Conservation (phyloP, 208 protist genomes). For the Trypanosoma brucei region DNA sequence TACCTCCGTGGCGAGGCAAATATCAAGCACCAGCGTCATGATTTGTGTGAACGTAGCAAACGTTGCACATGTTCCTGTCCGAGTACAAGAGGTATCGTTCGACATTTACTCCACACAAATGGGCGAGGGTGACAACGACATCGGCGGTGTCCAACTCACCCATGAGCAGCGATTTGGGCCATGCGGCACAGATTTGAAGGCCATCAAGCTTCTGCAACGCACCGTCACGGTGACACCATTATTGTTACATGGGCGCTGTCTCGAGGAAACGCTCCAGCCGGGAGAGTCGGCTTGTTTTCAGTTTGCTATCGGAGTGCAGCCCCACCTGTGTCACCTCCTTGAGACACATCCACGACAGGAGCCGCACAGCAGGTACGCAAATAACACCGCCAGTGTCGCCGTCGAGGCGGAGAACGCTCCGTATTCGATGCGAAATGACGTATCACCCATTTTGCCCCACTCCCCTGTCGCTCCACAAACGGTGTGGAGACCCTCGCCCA, state of each 20-base stretch:
- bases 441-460: too few relatives aligned
- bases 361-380: background rate
- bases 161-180: slow-evolving; percentile 44
- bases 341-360: slow-evolving; percentile 24
- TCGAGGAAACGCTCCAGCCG: slow-evolving; percentile 49
- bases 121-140: slow-evolving; percentile 16
- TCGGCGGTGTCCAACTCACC: slow-evolving; percentile 21
- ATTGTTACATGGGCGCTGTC: slow-evolving; percentile 36
- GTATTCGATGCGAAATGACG: too few relatives aligned
- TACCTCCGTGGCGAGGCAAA: slow-evolving; percentile 38
- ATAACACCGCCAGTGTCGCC: background rate
- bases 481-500: background rate
- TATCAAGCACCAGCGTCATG: slow-evolving; percentile 49
- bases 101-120: slow-evolving; percentile 64
- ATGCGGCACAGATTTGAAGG: slow-evolving; percentile 36
- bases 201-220: slow-evolving; percentile 48
- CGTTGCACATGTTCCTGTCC: slow-evolving; percentile 29
- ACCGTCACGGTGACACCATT: slow-evolving; percentile 64
- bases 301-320: slow-evolving; percentile 71
- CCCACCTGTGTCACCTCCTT: slow-evolving; percentile 65
- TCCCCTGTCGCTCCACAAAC: too few relatives aligned
- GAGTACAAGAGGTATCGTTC: slow-evolving; percentile 46
- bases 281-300: slow-evolving; percentile 74
- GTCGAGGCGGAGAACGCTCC: too few relatives aligned
- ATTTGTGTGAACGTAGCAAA: slow-evolving; percentile 65